A percentile compares a stretch with the other conserved stretches of the same genome.
Conservation (phyloP, 345 rosid genomes). For the Ceriops decandra region DNA sequence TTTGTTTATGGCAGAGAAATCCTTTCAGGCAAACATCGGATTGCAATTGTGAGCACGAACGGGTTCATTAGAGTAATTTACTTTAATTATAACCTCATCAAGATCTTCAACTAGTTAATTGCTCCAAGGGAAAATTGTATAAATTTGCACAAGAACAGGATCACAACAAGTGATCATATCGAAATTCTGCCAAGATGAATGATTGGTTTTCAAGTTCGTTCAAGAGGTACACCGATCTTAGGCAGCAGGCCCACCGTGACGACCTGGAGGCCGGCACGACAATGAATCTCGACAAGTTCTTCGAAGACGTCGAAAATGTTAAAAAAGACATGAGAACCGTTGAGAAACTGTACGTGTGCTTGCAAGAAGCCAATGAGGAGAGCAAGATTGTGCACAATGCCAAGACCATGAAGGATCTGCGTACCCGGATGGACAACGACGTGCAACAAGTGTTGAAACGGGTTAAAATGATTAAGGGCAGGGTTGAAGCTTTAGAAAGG, state of each 20-base stretch:
- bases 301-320: slow-evolving; percentile 65
- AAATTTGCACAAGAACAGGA: not conserved
- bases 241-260: slow-evolving; percentile 47
- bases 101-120: not conserved
- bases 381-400: slow-evolving; percentile 61
- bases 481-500: slow-evolving; percentile 65
- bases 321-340: slow-evolving; percentile 59
- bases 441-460: slow-evolving; percentile 60
- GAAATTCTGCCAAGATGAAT: slow-evolving; percentile 47
- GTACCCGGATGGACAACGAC: slow-evolving; percentile 60
- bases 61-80: too few relatives aligned
- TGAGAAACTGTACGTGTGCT: slow-evolving; percentile 52
- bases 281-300: slow-evolving; percentile 67
- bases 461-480: slow-evolving; percentile 58
- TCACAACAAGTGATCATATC: not conserved
- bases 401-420: slow-evolving; percentile 56
- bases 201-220: slow-evolving; percentile 76
- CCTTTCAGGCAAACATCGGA: too few relatives aligned
- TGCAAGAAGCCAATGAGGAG: slow-evolving; percentile 83
- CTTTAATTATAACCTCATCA: not conserved
- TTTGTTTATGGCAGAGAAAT: too few relatives aligned
- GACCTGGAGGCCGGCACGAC: slow-evolving; percentile 61
- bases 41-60: too few relatives aligned
- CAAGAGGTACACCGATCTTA: slow-evolving; percentile 67
- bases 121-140: not conserved